Evolutionary conservation across 352 stramenopile species (phyloP), one percentile per base, ranked within the genome.

Genomic region (Globisporangium alternatum): DNA sequence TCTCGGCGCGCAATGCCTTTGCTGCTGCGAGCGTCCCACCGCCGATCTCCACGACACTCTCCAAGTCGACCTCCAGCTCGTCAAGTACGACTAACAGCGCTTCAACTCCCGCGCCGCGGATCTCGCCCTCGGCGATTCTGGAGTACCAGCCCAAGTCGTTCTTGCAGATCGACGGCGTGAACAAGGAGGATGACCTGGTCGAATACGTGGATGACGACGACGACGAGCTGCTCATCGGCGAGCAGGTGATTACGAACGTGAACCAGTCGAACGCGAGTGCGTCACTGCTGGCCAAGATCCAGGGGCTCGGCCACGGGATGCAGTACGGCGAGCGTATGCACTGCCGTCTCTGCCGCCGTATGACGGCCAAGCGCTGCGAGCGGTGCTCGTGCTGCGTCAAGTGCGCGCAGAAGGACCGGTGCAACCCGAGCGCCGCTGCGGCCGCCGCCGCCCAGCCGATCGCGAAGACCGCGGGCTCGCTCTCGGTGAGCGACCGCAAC

Each of bases 91-190:
- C 51, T 30, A 55, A 52, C 19, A 44, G 35, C 43, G 43, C 13
- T n/a, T 43, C 31, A n/a, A 61, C 44, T 25, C 62, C 52, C 35
- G 56, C 64, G 2, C 7, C 63, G 15, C 67, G 56, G 17, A 60
- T 77, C 37, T 70, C 69, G 6, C 71, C 76, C 0, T 60, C 74
- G 7, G 78, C 80, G 1, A 64, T 93, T 51, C 60, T 93, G 45
- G 69, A 85, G 62, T 93, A 93, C 62, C 85, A 93, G 71, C 71
- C 79, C 5, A 93, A 93, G 64, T 78, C 75, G 13, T 93, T 93
- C 47, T 28, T 93, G 47, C 76, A 88, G 31, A 74, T 71, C 52
- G 80, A 89, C 43, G 60, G 44, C 22, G 52, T 55, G 3, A n/a
- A 66, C 21, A 68, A 80, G 15, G 78, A 90, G 54, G 81, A 90